phyloP scores from a whole-genome alignment of 768 basidiomycete genomes.

The Tubosaeta sp. region DNA sequence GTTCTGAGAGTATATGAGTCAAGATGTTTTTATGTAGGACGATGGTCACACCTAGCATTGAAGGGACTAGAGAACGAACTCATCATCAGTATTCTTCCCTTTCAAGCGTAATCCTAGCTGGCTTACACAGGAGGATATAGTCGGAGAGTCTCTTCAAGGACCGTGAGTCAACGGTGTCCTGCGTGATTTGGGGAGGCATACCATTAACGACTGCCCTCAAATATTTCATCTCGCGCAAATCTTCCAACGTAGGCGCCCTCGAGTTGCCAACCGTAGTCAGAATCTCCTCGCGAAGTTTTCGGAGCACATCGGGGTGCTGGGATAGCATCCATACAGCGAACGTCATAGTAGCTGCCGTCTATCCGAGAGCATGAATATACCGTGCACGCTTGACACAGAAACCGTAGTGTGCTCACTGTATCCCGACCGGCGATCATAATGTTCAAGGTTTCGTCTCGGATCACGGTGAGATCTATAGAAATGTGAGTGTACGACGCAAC shows the following conservation, averaged over 20 bases:
- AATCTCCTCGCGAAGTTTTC: conserved; percentile 30
- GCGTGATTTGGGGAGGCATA: conserved; percentile 3
- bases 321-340: conserved; percentile 44
- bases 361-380: background rate
- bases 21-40: background rate
- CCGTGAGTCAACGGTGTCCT: background rate
- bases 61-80: conserved; percentile 16
- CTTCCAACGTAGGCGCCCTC: conserved; percentile 27
- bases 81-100: background rate
- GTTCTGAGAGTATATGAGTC: conserved; percentile 14
- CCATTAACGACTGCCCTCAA: conserved; percentile 37
- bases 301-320: conserved; percentile 25
- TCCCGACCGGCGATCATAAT: conserved; percentile 36
- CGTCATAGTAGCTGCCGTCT: conserved; percentile 31
- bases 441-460: conserved; percentile 35
- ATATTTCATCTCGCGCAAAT: conserved; percentile 38
- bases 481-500: background rate
- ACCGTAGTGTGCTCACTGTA: conserved; percentile 19
- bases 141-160: conserved; percentile 26
- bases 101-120: background rate
- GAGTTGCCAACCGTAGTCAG: conserved; percentile 24
- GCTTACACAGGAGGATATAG: conserved; percentile 31
- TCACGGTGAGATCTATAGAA: conserved; percentile 25
- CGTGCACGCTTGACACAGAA: background rate
- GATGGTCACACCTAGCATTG: conserved; percentile 16